Base-by-base conservation (phyloP, 805 yeast genomes). In the Hanseniaspora guilliermondii region DNA sequence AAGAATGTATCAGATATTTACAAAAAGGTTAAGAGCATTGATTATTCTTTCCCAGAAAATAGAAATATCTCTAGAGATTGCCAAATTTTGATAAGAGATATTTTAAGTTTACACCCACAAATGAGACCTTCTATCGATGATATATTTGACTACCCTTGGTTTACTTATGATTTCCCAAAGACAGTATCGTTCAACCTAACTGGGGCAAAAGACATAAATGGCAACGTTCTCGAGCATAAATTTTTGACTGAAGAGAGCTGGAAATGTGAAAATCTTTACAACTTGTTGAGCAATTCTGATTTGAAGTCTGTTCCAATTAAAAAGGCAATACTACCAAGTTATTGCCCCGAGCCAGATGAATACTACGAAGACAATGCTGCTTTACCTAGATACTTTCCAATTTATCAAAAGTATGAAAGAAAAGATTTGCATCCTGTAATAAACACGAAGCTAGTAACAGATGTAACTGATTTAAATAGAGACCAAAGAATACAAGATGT, bases 1-100 rank as follows among this genome's bases (percentile, higher is more conserved):
- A 87, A 87, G 64, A 96, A 89, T 66, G 96, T 93, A 46, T 83
- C 87, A 62, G 79, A 83, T 55, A 93, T 93, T 60, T 93, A 93
- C 70, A 94, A 87, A 64, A 78, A 96, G 70, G 93, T 93, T 66
- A 87, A 88, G 68, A 75, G 76, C 56, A 82, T 83, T 56, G 95
- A 87, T 57, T 87, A 80, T 65, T 68, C 70, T 38, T 91, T 89
- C 68, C 98, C 97, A 19, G 73, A 71, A 19, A 83, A 80, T 56
- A 78, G 79, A 61, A 52, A 41, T n/a, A 78, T 85, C 40, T 80
- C 94, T 5, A 68, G 73, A 5, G 87, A 82, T 53, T 97, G 96
- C 1, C 78, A 77, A 63, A 71, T 73, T 19, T 75, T 94, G 57
- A 86, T 93, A 58, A 72, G 71, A 58, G 85, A 82, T 62, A 74